phyloP scores from a whole-genome alignment of 345 rosid species.

The Ceriops zippeliana region DNA sequence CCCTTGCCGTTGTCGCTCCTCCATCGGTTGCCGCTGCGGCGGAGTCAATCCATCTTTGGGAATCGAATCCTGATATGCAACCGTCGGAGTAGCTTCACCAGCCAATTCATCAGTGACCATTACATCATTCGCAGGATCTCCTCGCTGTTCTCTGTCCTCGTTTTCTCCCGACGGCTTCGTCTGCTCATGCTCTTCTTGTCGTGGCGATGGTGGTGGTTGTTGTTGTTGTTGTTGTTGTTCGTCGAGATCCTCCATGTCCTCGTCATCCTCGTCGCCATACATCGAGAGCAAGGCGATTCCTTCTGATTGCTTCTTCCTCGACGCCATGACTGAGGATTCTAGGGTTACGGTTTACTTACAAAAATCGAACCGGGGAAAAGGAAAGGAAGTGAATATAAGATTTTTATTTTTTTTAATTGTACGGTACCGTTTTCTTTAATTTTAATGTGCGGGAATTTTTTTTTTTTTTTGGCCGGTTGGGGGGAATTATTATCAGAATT shows the following conservation, averaged over 20 bases:
- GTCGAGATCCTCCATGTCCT: conserved; percentile 63
- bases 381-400: neutral
- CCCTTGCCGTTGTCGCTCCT: conserved; percentile 12
- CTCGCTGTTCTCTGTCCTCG: conserved; percentile 43
- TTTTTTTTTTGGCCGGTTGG: no score
- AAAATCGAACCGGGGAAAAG: neutral
- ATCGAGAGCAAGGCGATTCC: conserved; percentile 79
- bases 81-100: conserved; percentile 16
- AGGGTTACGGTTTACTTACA: conserved; percentile 17
- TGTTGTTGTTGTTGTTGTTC: conserved; percentile 12
- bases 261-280: conserved; percentile 88
- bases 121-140: conserved; percentile 25
- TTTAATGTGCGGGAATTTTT: no score
- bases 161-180: conserved; percentile 11
- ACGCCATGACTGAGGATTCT: conserved; percentile 41
- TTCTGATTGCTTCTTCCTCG: conserved; percentile 64
- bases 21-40: conserved; percentile 21
- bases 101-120: conserved; percentile 21
- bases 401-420: no score
- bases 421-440: no score
- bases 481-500: no score
- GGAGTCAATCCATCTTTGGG: conserved; percentile 14
- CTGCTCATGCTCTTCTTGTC: conserved; percentile 24
- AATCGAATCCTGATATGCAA: conserved; percentile 13
- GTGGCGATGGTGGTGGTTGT: conserved; percentile 16